A percentile compares a stretch with the other conserved stretches of the same genome.
Evolutionary conservation across 306 rosid species (phyloP).

Genomic region (Glycine soja): DNA sequence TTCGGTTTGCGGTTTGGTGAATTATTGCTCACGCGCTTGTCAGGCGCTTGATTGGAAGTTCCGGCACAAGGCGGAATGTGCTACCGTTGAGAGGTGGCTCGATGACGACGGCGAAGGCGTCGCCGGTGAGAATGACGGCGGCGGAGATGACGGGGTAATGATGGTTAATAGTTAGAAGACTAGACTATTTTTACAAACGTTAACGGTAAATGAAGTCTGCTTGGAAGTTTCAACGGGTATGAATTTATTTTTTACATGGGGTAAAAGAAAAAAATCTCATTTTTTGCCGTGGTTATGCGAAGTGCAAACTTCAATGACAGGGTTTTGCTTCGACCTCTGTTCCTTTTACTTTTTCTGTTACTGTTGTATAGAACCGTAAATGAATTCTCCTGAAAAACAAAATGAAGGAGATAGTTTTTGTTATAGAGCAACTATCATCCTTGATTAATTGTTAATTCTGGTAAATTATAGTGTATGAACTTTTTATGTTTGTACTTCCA

Average conservation of each 20-base stretch:
- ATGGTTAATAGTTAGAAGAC: slow-evolving; percentile 53
- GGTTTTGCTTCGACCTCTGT: neutral
- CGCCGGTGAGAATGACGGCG: slow-evolving; percentile 60
- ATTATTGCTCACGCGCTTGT: slow-evolving; percentile 94
- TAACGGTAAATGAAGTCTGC: slow-evolving; percentile 38
- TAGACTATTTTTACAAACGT: neutral
- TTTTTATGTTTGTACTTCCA: neutral
- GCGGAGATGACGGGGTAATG: slow-evolving; percentile 44
- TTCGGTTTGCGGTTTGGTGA: slow-evolving; percentile 84
- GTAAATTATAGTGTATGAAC: slow-evolving; percentile 19
- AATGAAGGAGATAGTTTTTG: slow-evolving; percentile 28
- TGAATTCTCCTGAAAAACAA: slow-evolving; percentile 23
- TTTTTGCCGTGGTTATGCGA: slow-evolving; percentile 31
- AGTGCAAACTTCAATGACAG: slow-evolving; percentile 34
- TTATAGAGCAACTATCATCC: too few species aligned
- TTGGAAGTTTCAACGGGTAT: slow-evolving; percentile 34
- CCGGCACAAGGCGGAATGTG: slow-evolving; percentile 83
- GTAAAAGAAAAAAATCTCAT: slow-evolving; percentile 18
- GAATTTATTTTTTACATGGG: slow-evolving; percentile 28
- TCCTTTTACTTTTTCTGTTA: neutral
- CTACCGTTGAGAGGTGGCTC: slow-evolving; percentile 72
- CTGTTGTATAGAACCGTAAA: neutral
- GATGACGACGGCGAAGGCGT: slow-evolving; percentile 67
- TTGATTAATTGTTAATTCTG: slow-evolving; percentile 33
- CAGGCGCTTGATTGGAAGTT: slow-evolving; percentile 98